Base-by-base conservation (phyloP, 208 protist species). In the Leishmania tropica region DNA sequence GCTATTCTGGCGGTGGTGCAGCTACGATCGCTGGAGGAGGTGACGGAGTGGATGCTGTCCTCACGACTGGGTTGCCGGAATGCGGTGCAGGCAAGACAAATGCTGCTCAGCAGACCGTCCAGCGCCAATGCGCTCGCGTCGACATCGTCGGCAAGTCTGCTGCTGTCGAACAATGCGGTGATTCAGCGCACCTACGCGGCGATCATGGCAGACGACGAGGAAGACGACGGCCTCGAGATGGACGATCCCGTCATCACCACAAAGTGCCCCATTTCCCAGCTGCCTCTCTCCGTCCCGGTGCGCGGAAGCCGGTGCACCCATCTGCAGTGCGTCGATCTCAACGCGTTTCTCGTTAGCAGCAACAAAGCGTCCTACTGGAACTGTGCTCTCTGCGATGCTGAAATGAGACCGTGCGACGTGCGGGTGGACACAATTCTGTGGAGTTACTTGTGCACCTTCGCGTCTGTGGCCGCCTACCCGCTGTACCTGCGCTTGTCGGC, bases 331-430 rank as follows among this genome's bases (percentile, higher is more conserved):
- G 85, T 97, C 70, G 94, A 97, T 79, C 87, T 94, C 53, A 62
- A 76, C 21, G 78, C 90, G 24, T 94, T 89, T 84, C 80, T 97
- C n/a, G 75, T 93, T 17, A 89, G 89, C 67, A 88, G 91, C 76
- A 75, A 91, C 75, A 91, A 89, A 21, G 90, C 88, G 0, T 94
- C 84, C 60, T 97, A 95, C 87, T 97, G 94, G 92, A 97, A 97
- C 85, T 97, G 94, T 78, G 84, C 92, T 7, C 81, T 97, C 70
- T 97, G 94, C 68, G 94, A 97, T 78, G 72, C 79, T 37, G 87
- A 89, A 67, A 86, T 97, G 67, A 83, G 90, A 37, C 83, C 85
- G 48, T 11, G 54, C 7, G 91, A 95, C 72, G 79, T 96, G 17
- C 47, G 76, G 10, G 84, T 97, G 37, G 94, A 97, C 80, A 95